A percentile compares a stretch with the other conserved stretches of the same genome.
These are phyloP conservation scores for Daedaleopsis sinensis DNA, from an alignment of 768 basidiomycete genomes.

Conservation along the genomic window DNA sequence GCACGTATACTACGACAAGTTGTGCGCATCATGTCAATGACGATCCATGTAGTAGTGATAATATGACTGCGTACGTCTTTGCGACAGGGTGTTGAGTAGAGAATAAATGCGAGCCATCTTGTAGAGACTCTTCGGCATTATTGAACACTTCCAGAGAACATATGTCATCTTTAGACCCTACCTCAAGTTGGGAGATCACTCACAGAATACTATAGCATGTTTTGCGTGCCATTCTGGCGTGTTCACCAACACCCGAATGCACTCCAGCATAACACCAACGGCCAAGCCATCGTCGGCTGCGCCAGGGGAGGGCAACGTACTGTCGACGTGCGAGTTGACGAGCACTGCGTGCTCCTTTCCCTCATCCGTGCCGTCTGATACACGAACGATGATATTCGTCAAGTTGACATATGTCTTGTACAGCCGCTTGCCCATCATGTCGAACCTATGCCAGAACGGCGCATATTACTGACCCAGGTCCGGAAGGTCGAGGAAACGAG, in stretches of 20 bases:
- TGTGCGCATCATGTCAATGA: background rate
- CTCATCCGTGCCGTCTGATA: constrained; percentile 73
- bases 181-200: constrained; percentile 32
- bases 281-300: constrained; percentile 88
- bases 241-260: constrained; percentile 73
- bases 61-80: constrained; percentile 54
- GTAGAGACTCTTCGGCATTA: constrained; percentile 91
- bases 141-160: constrained; percentile 75
- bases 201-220: constrained; percentile 82
- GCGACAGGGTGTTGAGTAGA: constrained; percentile 85
- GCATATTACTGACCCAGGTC: background rate
- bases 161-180: background rate
- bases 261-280: constrained; percentile 91
- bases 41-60: background rate
- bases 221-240: constrained; percentile 73
- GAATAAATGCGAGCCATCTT: constrained; percentile 93
- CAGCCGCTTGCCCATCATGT: constrained; percentile 84
- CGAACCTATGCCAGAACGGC: constrained; percentile 71
- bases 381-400: constrained; percentile 86
- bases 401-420: constrained; percentile 88
- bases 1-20: constrained; percentile 65
- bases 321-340: constrained; percentile 89
- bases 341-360: constrained; percentile 84
- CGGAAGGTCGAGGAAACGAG: background rate
- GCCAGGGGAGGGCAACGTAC: constrained; percentile 86